A percentile compares a stretch with the other conserved stretches of the same genome.
Conservation (phyloP, 345 rosid genomes). For the Citrus mangshanensis region DNA sequence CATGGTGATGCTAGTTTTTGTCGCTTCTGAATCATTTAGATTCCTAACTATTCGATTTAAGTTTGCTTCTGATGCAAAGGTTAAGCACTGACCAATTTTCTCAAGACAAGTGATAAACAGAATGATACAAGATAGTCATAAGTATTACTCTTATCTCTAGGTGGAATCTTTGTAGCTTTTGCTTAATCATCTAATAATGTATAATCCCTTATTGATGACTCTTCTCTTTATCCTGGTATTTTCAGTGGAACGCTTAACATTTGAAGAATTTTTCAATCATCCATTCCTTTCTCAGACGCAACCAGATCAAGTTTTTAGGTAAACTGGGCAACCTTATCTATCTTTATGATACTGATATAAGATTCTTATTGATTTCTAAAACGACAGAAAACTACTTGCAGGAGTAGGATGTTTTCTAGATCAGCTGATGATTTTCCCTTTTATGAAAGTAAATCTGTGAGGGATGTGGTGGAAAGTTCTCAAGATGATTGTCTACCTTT, state of each 20-base stretch:
- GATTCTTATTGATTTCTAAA: conserved; percentile 18
- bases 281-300: conserved; percentile 60
- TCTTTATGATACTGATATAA: conserved; percentile 4
- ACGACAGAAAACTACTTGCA: conserved; percentile 31
- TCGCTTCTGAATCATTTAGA: not conserved
- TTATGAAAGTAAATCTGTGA: conserved; percentile 45
- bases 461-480: conserved; percentile 56
- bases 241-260: conserved; percentile 92
- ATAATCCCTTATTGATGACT: not conserved
- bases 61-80: conserved; percentile 13
- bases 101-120: not conserved
- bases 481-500: conserved; percentile 87
- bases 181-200: not conserved
- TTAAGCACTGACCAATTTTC: not conserved
- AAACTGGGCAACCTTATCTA: conserved; percentile 12
- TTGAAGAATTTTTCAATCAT: conserved; percentile 94
- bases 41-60: not conserved
- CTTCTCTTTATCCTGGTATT: conserved; percentile 18
- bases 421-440: conserved; percentile 43
- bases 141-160: not conserved
- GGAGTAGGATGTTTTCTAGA: conserved; percentile 44
- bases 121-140: not conserved
- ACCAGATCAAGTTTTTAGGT: conserved; percentile 60
- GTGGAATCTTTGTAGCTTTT: not conserved
- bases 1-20: not conserved